phyloP scores from a whole-genome alignment of 1,284 basidiomycete genomes.

The Xerocomus nothofagi region DNA sequence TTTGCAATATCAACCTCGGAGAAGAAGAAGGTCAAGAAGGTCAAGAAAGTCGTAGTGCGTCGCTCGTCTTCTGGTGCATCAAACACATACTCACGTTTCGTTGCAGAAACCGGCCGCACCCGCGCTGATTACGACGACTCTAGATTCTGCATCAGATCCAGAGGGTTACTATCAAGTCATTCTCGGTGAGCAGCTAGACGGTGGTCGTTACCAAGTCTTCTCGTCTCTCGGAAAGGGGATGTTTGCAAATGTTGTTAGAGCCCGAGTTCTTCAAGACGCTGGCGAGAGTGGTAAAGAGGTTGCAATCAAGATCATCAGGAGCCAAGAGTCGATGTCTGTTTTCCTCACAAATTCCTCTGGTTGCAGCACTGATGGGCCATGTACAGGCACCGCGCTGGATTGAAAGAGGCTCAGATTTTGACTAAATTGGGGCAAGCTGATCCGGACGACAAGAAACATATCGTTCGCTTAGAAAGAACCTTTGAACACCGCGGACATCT shows the following conservation, averaged over 20 bases:
- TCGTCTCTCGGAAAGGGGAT: constrained; percentile 96
- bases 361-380: constrained; percentile 10
- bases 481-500: constrained; percentile 98
- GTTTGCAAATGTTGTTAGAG: constrained; percentile 96
- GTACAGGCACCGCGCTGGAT: constrained; percentile 87
- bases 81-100: constrained; percentile 10
- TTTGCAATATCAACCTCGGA: constrained; percentile 68
- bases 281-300: constrained; percentile 78
- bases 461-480: constrained; percentile 87
- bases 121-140: constrained; percentile 65
- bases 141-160: constrained; percentile 78
- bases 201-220: constrained; percentile 92
- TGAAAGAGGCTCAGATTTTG: constrained; percentile 91
- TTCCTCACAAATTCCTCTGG: constrained; percentile 4
- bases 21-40: constrained; percentile 61
- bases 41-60: constrained; percentile 52
- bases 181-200: constrained; percentile 92
- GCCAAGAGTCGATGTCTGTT: constrained; percentile 94
- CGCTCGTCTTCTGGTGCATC: background rate
- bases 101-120: constrained; percentile 55
- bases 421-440: constrained; percentile 86
- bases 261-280: constrained; percentile 76
- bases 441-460: constrained; percentile 95
- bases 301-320: constrained; percentile 96
- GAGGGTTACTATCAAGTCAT: constrained; percentile 97